Base-by-base conservation (phyloP, 495 filamentous ascomycete genomes). In the Tricharina praecox region DNA sequence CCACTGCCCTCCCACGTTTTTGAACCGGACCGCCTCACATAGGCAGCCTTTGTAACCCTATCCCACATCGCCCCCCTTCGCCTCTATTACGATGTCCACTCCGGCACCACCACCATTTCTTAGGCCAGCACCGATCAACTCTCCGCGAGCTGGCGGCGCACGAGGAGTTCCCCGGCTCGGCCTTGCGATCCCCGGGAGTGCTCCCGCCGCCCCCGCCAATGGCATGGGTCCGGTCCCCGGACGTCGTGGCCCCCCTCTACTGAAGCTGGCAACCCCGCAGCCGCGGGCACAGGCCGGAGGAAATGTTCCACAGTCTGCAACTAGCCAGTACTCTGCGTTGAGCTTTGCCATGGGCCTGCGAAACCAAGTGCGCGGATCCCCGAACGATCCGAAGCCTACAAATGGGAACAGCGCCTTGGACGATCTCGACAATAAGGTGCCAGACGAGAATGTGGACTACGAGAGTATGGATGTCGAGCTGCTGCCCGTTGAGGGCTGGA, bases 401-500 rank as follows among this genome's bases (percentile, higher is more conserved):
- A 58, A 53, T 41, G 55, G 50, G 41, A 20, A 33, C 38, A 24
- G 48, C 52, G 44, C 34, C 15, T 4, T 36, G 26, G 44, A 41
- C 18, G 25, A 36, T 21, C 25, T 23, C 30, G 45, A 30, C 49
- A 55, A 48, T 55, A 61, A 43, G 50, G 56, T 23, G 36, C 53
- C 18, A 48, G 52, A 24, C 54, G 52, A 30, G 53, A 52, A 35
- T 50, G 62, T 56, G 52, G 62, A 64, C 30, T 56, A 61, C 39
- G 54, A 53, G 26, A 57, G 49, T 35, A 49, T 88, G 23, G 90
- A 97, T 64, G 86, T 93, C 11, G 86, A 94, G 45, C 85, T 96
- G 54, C 63, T 97, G 49, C 85, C 96, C 63, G 87, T 95, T 59
- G 82, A 87, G 41, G 84, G 85, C 10, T 97, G 92, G 90, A 75